These are phyloP conservation scores for Pyrrhoderma lamaoense DNA, from an alignment of 1,284 basidiomycete genomes.

Conservation along the genomic window DNA sequence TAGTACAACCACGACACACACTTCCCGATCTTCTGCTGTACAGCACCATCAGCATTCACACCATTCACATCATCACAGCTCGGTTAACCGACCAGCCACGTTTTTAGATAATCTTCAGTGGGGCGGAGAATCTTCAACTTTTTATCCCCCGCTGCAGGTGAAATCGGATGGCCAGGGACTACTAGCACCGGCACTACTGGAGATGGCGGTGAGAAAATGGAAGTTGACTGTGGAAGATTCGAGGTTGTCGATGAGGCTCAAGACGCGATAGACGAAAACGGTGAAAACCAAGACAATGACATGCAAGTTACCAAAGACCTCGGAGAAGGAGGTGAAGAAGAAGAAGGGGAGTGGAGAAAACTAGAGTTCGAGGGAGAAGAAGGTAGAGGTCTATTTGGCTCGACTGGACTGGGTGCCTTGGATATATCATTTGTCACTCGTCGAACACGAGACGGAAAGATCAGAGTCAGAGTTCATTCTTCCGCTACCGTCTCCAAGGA, in stretches of 20 bases:
- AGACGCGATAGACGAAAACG: too few species aligned
- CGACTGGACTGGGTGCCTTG: conserved; percentile 42
- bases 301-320: conserved; percentile 17
- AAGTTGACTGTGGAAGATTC: conserved; percentile 28
- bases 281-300: too few species aligned
- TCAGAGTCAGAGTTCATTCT: conserved; percentile 63
- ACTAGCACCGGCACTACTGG: conserved; percentile 23
- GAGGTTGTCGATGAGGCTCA: neutral
- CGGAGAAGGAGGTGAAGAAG: neutral
- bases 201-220: conserved; percentile 46
- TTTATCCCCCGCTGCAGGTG: conserved; percentile 35
- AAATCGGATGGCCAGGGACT: conserved; percentile 50
- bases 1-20: conserved; percentile 32
- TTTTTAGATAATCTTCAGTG: conserved; percentile 43
- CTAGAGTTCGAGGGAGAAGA: conserved; percentile 45
- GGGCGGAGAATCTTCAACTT: conserved; percentile 17
- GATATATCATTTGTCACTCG: conserved; percentile 66
- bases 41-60: conserved; percentile 24
- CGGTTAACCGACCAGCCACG: conserved; percentile 25
- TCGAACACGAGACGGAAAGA: conserved; percentile 57
- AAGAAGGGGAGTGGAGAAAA: conserved; percentile 28
- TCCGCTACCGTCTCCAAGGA: conserved; percentile 15
- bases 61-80: conserved; percentile 29
- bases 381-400: conserved; percentile 29
- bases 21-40: conserved; percentile 46